Base-by-base conservation (phyloP, 2,329 filamentous ascomycete species). In the Aureobasidium pullulans region DNA sequence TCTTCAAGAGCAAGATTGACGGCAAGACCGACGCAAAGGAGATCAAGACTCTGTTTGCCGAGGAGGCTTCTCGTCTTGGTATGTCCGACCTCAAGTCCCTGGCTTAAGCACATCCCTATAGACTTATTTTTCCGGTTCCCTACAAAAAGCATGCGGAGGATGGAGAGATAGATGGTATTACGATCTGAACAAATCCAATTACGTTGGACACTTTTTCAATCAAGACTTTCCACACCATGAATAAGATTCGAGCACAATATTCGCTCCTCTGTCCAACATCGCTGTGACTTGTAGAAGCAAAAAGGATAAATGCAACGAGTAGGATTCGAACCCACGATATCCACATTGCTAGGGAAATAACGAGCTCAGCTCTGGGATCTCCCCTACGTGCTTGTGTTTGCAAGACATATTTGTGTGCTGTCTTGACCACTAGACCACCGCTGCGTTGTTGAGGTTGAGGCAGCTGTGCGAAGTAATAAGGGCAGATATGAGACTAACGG, bases 21-120 rank as follows among this genome's bases (percentile, higher is more conserved):
- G 84, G 85, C 46, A 84, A 82, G 68, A 95, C 89, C 74, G 85
- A 93, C 63, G 85, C 85, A 19, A 84, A 83, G 64, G 89, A 91
- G 73, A 93, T 99, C 75, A 96, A 95, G 84, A 77, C 76, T 59
- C 85, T 91, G 57, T 97, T 92, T 83, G 78, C 77, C 64, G 86
- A 80, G 46, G 89, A 96, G 80, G 85, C 87, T 59, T 84, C 88
- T 80, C 83, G 87, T 64, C 83, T 97, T 37, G 81, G 94, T 62
- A 85, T 76, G 19, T 87, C 85, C 43, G 93, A 96, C 64, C 77
- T 84, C 67, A 96, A 94, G 81, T 77, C 77, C 40, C 64, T 73
- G 23, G 50, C 59, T 44, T 61, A 52, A 43, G 42, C 2, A 8
- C 9, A 16, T 47, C 5, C 32, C 31, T n/a, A 57, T 57, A 57